phyloP scores from a whole-genome alignment of 306 rosid species.

The Quercus glauca region DNA sequence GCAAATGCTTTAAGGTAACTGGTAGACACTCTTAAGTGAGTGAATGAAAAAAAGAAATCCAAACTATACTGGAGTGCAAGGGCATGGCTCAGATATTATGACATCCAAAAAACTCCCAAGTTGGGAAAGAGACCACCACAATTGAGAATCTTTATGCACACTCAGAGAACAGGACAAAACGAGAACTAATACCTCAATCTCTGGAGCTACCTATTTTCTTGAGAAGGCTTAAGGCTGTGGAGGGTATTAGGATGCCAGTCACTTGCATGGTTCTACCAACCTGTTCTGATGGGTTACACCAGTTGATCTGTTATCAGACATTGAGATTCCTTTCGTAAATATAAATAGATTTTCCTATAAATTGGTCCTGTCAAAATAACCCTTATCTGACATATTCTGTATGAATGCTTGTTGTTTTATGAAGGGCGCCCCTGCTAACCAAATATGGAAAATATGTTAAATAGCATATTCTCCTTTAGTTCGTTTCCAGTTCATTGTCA shows the following conservation, averaged over 20 bases:
- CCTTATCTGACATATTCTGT: neutral
- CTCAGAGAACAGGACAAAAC: too few relatives aligned
- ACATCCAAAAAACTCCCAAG: too few relatives aligned
- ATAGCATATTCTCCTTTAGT: neutral
- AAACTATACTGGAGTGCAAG: too few relatives aligned
- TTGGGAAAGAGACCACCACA: too few relatives aligned
- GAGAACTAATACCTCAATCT: too few relatives aligned
- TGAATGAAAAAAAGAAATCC: too few relatives aligned
- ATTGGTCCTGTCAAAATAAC: neutral
- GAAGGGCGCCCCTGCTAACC: neutral
- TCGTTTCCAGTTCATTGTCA: conserved; percentile 1
- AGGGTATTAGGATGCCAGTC: neutral
- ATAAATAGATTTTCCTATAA: neutral
- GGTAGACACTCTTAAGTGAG: too few relatives aligned
- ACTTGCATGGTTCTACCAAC: neutral
- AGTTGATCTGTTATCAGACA: neutral
- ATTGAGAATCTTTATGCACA: too few relatives aligned
- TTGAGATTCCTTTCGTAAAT: neutral
- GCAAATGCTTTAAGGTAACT: neutral
- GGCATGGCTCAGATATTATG: too few relatives aligned
- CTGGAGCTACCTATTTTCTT: too few relatives aligned
- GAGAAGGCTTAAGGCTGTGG: too few relatives aligned
- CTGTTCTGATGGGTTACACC: neutral
- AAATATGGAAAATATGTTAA: neutral
- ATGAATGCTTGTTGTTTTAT: neutral